A percentile compares a stretch with the other conserved stretches of the same genome.
Evolutionary conservation across 139 green algal genomes (phyloP).

Genomic region (Chlorella sp.): DNA sequence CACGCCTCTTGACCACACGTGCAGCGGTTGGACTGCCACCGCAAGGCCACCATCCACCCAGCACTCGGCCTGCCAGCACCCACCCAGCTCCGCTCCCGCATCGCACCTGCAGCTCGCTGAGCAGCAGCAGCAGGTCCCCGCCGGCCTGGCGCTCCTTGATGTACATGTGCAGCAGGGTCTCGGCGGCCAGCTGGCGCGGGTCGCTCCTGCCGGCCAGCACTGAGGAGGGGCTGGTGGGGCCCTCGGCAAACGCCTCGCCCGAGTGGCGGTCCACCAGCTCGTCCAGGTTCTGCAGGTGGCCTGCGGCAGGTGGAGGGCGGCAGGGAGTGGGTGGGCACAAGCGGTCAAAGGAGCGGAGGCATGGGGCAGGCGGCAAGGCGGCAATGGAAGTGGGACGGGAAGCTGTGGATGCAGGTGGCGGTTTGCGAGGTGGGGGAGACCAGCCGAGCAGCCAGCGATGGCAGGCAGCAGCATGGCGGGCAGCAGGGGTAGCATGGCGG

Average conservation of each 20-base stretch:
- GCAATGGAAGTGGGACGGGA: neutral
- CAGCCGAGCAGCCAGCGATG: neutral
- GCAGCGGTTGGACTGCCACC: neutral
- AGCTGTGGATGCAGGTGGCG: neutral
- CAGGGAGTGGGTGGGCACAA: conserved; percentile 27
- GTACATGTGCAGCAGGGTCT: conserved; percentile 57
- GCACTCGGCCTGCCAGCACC: neutral
- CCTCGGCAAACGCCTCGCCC: neutral
- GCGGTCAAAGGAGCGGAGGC: neutral
- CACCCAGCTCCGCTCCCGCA: neutral
- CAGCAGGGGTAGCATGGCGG: neutral
- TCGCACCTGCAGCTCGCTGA: conserved; percentile 77
- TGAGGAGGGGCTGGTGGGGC: conserved; percentile 5
- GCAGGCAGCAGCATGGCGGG: neutral
- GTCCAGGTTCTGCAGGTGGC: conserved; percentile 63
- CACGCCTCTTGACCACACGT: neutral
- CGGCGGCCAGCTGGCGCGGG: conserved; percentile 15
- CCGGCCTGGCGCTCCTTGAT: conserved; percentile 25
- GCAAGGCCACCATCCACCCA: neutral
- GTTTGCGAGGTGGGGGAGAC: too few relatives aligned
- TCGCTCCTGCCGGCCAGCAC: neutral
- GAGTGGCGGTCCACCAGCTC: conserved; percentile 55
- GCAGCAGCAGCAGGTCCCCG: conserved; percentile 66
- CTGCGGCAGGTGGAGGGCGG: neutral
- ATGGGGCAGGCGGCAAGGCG: neutral